These are phyloP conservation scores for Aaosphaeria pasadenensis DNA, from an alignment of 2,329 filamentous ascomycete species.

Conservation along the genomic window DNA sequence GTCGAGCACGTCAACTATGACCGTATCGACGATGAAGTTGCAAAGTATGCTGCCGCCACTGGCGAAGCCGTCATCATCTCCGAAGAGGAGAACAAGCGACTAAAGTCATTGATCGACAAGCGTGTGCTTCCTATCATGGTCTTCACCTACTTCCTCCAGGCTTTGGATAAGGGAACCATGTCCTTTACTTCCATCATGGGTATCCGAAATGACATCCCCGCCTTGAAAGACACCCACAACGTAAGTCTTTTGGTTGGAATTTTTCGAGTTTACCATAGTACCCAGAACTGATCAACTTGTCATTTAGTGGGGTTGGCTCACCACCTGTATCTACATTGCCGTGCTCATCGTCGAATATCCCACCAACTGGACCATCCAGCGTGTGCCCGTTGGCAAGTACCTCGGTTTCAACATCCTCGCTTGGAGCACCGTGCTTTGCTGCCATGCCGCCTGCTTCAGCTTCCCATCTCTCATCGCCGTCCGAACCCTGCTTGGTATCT, in stretches of 20 bases:
- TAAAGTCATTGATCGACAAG: slow-evolving; percentile 64
- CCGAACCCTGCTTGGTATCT: slow-evolving; percentile 66
- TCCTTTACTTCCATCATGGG: slow-evolving; percentile 64
- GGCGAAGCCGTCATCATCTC: slow-evolving; percentile 58
- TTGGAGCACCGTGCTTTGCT: slow-evolving; percentile 61
- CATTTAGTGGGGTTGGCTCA: slow-evolving; percentile 65
- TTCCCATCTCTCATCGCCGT: slow-evolving; percentile 60
- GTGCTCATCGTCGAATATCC: slow-evolving; percentile 71
- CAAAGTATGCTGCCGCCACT: slow-evolving; percentile 62
- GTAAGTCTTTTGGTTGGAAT: slow-evolving; percentile 11
- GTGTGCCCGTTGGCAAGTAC: slow-evolving; percentile 67
- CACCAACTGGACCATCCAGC: slow-evolving; percentile 62
- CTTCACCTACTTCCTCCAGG: slow-evolving; percentile 67
- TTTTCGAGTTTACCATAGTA: not conserved
- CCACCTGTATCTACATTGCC: slow-evolving; percentile 71
- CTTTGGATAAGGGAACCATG: slow-evolving; percentile 66
- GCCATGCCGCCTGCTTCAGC: slow-evolving; percentile 59
- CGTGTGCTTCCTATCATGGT: slow-evolving; percentile 70
- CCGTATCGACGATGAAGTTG: slow-evolving; percentile 67
- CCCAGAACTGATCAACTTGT: slow-evolving; percentile 3
- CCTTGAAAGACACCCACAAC: slow-evolving; percentile 21
- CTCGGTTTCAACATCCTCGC: slow-evolving; percentile 61
- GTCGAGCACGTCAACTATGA: slow-evolving; percentile 56
- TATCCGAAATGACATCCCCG: slow-evolving; percentile 43
- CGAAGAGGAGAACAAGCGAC: slow-evolving; percentile 57